Base-by-base conservation (phyloP, 495 filamentous ascomycete genomes). In the Daldinia decipiens region DNA sequence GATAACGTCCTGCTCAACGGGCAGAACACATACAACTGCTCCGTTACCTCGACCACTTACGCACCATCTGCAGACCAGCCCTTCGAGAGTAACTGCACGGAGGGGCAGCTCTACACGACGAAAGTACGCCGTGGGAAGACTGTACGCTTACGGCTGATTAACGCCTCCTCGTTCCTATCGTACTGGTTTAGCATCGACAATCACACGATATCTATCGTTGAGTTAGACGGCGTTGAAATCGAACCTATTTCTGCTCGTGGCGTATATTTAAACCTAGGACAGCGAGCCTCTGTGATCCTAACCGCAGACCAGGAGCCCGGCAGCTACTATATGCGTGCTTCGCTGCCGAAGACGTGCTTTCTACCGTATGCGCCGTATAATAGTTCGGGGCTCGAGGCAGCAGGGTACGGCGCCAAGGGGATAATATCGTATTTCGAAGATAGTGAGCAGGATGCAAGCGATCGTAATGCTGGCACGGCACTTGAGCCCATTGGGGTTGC, bases 1-100 rank as follows among this genome's bases (percentile, higher is more conserved):
- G 83, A 86, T 67, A 86, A 83, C 72, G 86, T 81, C 51, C 62
- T 86, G 9, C 84, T 87, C 63, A 84, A 85, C 58, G 83, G 84
- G 17, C 85, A 86, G 70, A 83, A 80, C 74, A 77, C 71, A 4
- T 82, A 74, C 52, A 63, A 78, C 70, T 82, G 80, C 72, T 39
- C 53, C 50, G 52, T 74, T 27, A 19, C 19, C 32, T 77, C 75
- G 13, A 73, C 68, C 13, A 78, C 76, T 2, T 76, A 63, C 52
- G 59, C 68, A 4, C 59, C 62, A 9, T 51, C 64, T 15, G 31
- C 70, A 4, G 32, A 51, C 32, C 56, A 21, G 24, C 55, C n/a
- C 17, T 56, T 31, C 29, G 15, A 40, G 1, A 1, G n/a, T 39
- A 40, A 21, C 43, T 77, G 75, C 63, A 74, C 68, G n/a, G 73